Base-by-base conservation (phyloP, 139 green algal genomes). In the Coccomyxa sp. region DNA sequence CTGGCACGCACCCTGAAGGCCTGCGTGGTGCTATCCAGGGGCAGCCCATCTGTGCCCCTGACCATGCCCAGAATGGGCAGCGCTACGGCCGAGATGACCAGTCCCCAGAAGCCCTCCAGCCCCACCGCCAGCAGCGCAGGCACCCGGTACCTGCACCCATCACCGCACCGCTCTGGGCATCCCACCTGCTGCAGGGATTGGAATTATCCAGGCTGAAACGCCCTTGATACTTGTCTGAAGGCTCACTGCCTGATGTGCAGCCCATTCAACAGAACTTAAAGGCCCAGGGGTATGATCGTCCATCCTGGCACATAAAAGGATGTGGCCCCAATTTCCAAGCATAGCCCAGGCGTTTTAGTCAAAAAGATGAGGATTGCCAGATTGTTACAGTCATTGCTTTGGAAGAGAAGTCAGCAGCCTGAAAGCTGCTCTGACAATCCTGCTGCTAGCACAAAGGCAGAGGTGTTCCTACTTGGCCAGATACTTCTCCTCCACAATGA, bases 401-500 rank as follows among this genome's bases (percentile, higher is more conserved):
- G n/a, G n/a, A n/a, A n/a, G n/a, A 34, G 24, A 73, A 39, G 5
- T n/a, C 27, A 37, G 18, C 29, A 73, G 12, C 22, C 5, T 18
- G 4, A 4, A 64, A 1, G 50, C 50, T 64, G 50, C 50, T n/a
- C n/a, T 31, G 50, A 64, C 50, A 64, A 64, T 64, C 22, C 50
- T 31, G 18, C 50, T 64, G 50, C 50, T 31, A 64, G 50, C 50
- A 64, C 27, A 22, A 64, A 64, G 22, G 50, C 2, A 64, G 3
- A 22, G 50, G 50, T 7, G 18, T 22, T 22, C 50, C 27, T 22
- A 64, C 74, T 88, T 68, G 3, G 80, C 81, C 79, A 97, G 77
- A 76, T 92, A 95, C 83, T 93, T 93, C 81, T 97, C 94, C 85
- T 97, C 94, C 50, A 95, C 79, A 22, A 97, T 95, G 84, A 96